Conservation (phyloP, 768 basidiomycete genomes). For the Hortiboletus flavorubellus region DNA sequence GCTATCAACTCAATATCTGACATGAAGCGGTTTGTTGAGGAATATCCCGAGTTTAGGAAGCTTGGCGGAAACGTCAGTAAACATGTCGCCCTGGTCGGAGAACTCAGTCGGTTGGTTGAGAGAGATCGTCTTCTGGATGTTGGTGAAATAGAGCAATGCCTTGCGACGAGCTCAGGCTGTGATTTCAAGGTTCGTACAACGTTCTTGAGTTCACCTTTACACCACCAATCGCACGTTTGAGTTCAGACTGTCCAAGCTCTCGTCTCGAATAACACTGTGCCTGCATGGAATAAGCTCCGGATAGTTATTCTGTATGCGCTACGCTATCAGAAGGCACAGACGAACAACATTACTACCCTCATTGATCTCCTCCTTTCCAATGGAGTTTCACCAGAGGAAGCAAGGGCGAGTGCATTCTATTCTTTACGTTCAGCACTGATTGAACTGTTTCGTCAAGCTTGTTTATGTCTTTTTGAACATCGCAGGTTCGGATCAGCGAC, state of each 20-base stretch:
- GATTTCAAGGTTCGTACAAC: slow-evolving; percentile 69
- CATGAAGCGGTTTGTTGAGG: slow-evolving; percentile 97
- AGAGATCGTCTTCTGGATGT: slow-evolving; percentile 83
- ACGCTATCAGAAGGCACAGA: slow-evolving; percentile 88
- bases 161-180: slow-evolving; percentile 87
- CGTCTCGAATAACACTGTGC: slow-evolving; percentile 62
- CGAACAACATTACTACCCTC: slow-evolving; percentile 74
- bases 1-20: slow-evolving; percentile 91
- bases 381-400: slow-evolving; percentile 74
- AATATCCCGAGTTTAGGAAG: slow-evolving; percentile 96
- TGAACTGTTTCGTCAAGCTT: slow-evolving; percentile 47
- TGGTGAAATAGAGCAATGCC: slow-evolving; percentile 93
- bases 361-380: slow-evolving; percentile 74
- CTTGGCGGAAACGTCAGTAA: slow-evolving; percentile 98
- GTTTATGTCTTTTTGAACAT: slow-evolving; percentile 92
- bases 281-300: slow-evolving; percentile 81
- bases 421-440: slow-evolving; percentile 2
- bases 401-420: slow-evolving; percentile 42
- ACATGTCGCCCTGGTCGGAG: slow-evolving; percentile 95
- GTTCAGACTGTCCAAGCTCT: slow-evolving; percentile 78
- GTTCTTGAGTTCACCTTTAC: background rate
- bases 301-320: slow-evolving; percentile 90
- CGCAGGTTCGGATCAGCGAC: slow-evolving; percentile 92
- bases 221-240: background rate
- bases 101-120: slow-evolving; percentile 87